Base-by-base conservation (phyloP, 805 yeast genomes). In the Candida boleticola region DNA sequence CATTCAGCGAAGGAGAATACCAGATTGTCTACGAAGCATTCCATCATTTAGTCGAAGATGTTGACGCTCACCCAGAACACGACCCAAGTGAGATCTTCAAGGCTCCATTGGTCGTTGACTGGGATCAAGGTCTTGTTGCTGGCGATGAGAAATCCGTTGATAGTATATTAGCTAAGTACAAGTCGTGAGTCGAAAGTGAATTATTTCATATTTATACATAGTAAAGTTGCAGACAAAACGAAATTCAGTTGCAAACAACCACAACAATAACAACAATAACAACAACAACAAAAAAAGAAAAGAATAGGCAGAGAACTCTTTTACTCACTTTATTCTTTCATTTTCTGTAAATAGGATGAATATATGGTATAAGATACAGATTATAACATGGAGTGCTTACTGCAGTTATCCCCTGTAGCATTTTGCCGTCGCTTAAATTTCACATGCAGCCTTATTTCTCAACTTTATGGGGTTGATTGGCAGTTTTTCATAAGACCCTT, bases 61-160 rank as follows among this genome's bases (percentile, higher is more conserved):
- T 53, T 7, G 58, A 59, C 19, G 53, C 50, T 3, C 42, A 45
- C 29, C 57, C 57, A 9, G 61, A 57, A 4, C 52, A 58, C 29
- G 57, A 57, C 40, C 64, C 73, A 3, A 49, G 60, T 16, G 61
- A 64, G 26, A 54, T 70, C 9, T 70, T 70, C 53, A 45, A 46
- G 38, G 66, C 74, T 2, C 75, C 75, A 0, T 63, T 70, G 49
- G 58, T 70, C n/a, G 61, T 69, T 27, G 75, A 70, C 52, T 70
- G 75, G 75, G 75, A 70, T 49, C 74, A 70, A 50, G 60, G 64
- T 48, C 35, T 63, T 39, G 59, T 68, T 42, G 75, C 74, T 9
- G 58, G 55, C 39, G 71, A 68, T 46, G 71, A 62, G 45, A 42
- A 43, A 9, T 62, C 66, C 1, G 54, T 70, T 43, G 44, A 46